Evolutionary conservation across 2,329 filamentous ascomycete species (phyloP).

Genomic region (Corniculantispora saksenae): DNA sequence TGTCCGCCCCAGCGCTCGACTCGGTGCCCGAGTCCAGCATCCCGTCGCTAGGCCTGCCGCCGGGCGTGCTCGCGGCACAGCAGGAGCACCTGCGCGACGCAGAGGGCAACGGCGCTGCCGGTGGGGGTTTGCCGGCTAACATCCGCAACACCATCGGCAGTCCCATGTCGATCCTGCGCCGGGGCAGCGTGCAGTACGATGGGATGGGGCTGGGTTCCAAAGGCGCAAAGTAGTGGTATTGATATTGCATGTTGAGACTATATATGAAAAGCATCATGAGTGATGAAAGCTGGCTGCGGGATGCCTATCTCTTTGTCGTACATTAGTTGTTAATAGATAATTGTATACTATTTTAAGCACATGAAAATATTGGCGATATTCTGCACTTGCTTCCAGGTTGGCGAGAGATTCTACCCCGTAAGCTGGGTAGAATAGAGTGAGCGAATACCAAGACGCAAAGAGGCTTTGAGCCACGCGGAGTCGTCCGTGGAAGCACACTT

Average conservation of each 20-base stretch:
- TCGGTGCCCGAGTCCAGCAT: slow-evolving; percentile 59
- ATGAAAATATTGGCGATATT: too few species aligned
- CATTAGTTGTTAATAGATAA: background rate
- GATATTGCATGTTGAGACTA: background rate
- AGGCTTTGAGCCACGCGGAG: too few species aligned
- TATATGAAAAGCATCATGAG: background rate
- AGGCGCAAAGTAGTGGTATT: slow-evolving; percentile 12
- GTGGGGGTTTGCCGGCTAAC: slow-evolving; percentile 25
- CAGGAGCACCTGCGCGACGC: slow-evolving; percentile 21
- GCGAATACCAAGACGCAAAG: too few species aligned
- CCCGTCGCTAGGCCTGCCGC: slow-evolving; percentile 59
- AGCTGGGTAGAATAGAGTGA: too few species aligned
- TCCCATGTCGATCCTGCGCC: slow-evolving; percentile 49
- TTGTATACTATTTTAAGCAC: background rate
- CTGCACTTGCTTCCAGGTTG: too few species aligned
- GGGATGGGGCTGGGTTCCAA: slow-evolving; percentile 28
- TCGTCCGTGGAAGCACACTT: too few species aligned
- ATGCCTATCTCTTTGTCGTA: background rate
- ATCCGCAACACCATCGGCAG: slow-evolving; percentile 41
- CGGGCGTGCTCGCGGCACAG: slow-evolving; percentile 47
- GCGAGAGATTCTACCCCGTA: too few species aligned
- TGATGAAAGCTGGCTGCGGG: background rate
- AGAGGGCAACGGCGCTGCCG: slow-evolving; percentile 30
- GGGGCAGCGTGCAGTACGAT: slow-evolving; percentile 51
- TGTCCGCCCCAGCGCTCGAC: slow-evolving; percentile 33